Percentiles rank a stretch among this genome's conserved stretches.
Conservation (phyloP, 805 yeast genomes). For the Saccharomycopsis fibuligera region DNA sequence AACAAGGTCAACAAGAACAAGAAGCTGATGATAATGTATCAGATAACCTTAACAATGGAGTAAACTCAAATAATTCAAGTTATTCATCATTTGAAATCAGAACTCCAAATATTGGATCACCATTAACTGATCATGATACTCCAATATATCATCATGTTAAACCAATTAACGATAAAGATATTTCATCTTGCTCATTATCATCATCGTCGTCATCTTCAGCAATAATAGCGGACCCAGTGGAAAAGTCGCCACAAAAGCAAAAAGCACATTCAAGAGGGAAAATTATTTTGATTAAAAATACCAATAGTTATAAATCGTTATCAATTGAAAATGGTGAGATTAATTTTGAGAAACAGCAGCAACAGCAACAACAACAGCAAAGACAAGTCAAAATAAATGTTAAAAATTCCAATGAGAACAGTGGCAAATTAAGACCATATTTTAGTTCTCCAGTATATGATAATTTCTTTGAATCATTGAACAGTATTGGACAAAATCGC, state of each 20-base stretch:
- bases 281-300: conserved; percentile 15
- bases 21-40: neutral
- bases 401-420: too few relatives aligned
- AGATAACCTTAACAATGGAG: neutral
- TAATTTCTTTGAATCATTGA: conserved; percentile 14
- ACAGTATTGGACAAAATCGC: too few relatives aligned
- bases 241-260: neutral
- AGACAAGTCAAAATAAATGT: neutral
- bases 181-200: too few relatives aligned
- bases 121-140: neutral
- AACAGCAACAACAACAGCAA: neutral
- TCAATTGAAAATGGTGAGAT: neutral
- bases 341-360: neutral
- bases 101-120: neutral
- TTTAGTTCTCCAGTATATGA: conserved; percentile 8
- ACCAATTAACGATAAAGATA: too few relatives aligned
- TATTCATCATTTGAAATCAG: neutral
- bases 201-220: too few relatives aligned
- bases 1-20: too few relatives aligned
- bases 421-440: neutral
- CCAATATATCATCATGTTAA: neutral
- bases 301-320: conserved; percentile 12
- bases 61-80: neutral
- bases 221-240: too few relatives aligned
- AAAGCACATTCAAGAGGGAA: conserved; percentile 7